Evolutionary conservation across 148 eudicot genomes (phyloP).

Genomic region (Polygonum maritimum): DNA sequence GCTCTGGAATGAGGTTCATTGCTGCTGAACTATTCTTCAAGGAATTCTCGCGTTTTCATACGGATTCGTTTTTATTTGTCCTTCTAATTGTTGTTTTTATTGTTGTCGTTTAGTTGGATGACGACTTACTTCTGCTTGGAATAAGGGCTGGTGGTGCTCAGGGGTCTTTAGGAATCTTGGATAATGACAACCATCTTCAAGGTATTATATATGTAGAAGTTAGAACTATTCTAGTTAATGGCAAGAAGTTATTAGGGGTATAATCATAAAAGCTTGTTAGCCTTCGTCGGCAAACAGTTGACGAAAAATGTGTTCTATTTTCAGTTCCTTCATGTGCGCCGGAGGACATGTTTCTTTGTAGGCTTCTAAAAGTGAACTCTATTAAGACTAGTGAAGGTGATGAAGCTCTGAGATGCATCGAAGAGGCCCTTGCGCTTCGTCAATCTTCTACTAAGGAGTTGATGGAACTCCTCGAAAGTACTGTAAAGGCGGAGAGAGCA

Average conservation of each 20-base stretch:
- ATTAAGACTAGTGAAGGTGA: slow-evolving; percentile 24
- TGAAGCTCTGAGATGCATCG: slow-evolving; percentile 29
- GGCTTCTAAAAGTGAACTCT: slow-evolving; percentile 51
- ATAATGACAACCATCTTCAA: slow-evolving; percentile 43
- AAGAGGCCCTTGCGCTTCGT: slow-evolving; percentile 52
- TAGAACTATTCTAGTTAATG: not conserved
- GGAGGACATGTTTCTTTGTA: slow-evolving; percentile 74
- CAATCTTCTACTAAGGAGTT: slow-evolving; percentile 48
- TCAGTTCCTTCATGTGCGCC: slow-evolving; percentile 55
- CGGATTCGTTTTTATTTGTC: not conserved
- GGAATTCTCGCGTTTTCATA: not conserved
- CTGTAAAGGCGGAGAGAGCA: slow-evolving; percentile 42
- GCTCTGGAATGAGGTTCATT: slow-evolving; percentile 75
- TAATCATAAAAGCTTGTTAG: not conserved
- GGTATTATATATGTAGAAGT: slow-evolving; percentile 30
- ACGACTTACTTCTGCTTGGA: slow-evolving; percentile 72
- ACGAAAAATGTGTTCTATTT: slow-evolving; percentile 25
- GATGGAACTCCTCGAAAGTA: slow-evolving; percentile 49
- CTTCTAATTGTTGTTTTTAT: not conserved
- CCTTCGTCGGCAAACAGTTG: slow-evolving; percentile 12
- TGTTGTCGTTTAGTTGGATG: slow-evolving; percentile 42
- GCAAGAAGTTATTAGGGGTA: not conserved
- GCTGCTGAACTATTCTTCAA: slow-evolving; percentile 5
- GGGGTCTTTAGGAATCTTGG: slow-evolving; percentile 39
- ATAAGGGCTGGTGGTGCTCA: slow-evolving; percentile 62